Percentiles rank a stretch among this genome's conserved stretches.
These are phyloP conservation scores for Gnomoniopsis sp. DNA, from an alignment of 2,329 filamentous ascomycete species.

Conservation along the genomic window DNA sequence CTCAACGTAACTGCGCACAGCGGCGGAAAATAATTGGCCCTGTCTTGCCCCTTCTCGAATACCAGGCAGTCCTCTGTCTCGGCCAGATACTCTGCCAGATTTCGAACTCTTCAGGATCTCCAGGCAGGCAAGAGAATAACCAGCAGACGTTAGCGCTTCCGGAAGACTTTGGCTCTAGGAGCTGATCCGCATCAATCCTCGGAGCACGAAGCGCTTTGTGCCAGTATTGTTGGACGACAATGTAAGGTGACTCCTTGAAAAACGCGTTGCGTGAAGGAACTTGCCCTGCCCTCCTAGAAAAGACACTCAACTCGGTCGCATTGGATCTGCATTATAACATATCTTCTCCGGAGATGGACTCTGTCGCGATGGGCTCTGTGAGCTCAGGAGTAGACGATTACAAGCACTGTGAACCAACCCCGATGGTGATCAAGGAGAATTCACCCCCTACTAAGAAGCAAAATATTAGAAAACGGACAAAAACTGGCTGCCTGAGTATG, in stretches of 20 bases:
- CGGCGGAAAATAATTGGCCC: conserved; percentile 21
- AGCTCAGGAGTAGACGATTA: conserved; percentile 22
- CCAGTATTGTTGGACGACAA: not conserved
- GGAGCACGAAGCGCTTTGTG: conserved; percentile 1
- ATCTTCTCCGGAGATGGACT: not conserved
- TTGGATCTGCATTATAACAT: not conserved
- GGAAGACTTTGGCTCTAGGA: not conserved
- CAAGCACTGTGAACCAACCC: conserved; percentile 30
- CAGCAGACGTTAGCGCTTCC: not conserved
- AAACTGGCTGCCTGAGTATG: conserved; percentile 88
- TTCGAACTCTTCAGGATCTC: not conserved
- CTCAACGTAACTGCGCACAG: conserved; percentile 20
- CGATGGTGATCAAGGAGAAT: conserved; percentile 36
- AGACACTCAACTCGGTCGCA: not conserved
- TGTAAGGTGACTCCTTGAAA: not conserved
- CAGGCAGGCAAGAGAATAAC: not conserved
- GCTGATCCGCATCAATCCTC: not conserved
- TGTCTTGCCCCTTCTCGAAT: conserved; percentile 18
- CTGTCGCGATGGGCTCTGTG: conserved; percentile 9
- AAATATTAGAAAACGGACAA: conserved; percentile 68
- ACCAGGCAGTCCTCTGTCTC: conserved; percentile 12
- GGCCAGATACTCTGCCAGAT: conserved; percentile 7
- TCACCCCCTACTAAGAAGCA: conserved; percentile 41
- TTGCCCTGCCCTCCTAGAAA: not conserved
- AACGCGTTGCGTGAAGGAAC: not conserved